These are phyloP conservation scores for Naganishia vishniacii DNA, from an alignment of 768 basidiomycete species.

Conservation along the genomic window DNA sequence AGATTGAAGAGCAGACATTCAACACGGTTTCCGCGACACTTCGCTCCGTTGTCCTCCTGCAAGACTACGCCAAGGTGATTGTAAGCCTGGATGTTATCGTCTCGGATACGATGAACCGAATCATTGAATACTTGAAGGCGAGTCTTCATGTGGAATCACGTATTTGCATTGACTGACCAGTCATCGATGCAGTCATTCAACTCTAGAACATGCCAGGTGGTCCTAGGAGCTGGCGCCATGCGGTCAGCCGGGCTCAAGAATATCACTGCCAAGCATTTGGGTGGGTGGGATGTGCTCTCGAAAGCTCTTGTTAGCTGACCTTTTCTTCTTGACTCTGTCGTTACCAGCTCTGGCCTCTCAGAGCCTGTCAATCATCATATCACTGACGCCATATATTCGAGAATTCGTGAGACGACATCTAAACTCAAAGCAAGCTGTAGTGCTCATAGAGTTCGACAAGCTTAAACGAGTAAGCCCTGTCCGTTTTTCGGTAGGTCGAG, in stretches of 20 bases:
- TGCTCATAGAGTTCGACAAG: conserved; percentile 97
- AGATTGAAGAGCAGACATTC: conserved; percentile 73
- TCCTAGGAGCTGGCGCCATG: conserved; percentile 98
- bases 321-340: background rate
- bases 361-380: conserved; percentile 85
- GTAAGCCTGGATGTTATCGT: conserved; percentile 82
- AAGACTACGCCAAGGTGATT: conserved; percentile 82
- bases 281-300: conserved; percentile 50
- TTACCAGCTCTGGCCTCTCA: conserved; percentile 92
- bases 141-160: background rate
- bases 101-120: conserved; percentile 87
- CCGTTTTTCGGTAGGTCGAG: background rate
- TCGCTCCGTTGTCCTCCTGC: conserved; percentile 63
- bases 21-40: conserved; percentile 81
- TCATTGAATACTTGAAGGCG: conserved; percentile 87
- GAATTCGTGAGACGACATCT: conserved; percentile 91
- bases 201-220: conserved; percentile 94
- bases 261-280: conserved; percentile 96
- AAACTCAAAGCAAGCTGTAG: conserved; percentile 88
- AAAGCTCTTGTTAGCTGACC: no score
- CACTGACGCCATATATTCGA: conserved; percentile 89
- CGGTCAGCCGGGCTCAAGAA: conserved; percentile 93
- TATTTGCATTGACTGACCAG: background rate
- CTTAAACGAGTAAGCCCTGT: conserved; percentile 70
- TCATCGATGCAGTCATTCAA: conserved; percentile 66